Conservation (phyloP, 1,284 basidiomycete genomes). For the Ceratobasidium sp. region DNA sequence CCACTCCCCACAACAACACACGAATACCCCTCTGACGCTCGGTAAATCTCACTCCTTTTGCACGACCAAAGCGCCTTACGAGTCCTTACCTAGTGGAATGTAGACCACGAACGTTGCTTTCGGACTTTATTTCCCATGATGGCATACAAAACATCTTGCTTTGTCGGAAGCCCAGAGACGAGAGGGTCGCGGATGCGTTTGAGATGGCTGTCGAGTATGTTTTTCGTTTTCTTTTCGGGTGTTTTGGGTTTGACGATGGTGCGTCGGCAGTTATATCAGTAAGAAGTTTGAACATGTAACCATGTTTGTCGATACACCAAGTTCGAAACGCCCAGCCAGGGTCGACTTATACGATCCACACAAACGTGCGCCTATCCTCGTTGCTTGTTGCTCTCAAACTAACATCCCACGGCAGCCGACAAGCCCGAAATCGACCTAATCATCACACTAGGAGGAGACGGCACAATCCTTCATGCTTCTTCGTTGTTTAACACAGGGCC, state of each 20-base stretch:
- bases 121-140: slow-evolving; percentile 34
- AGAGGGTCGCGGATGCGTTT: slow-evolving; percentile 59
- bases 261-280: slow-evolving; percentile 62
- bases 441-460: slow-evolving; percentile 94
- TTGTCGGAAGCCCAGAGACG: slow-evolving; percentile 63
- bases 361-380: slow-evolving; percentile 58
- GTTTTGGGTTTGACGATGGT: background rate
- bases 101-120: slow-evolving; percentile 20
- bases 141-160: slow-evolving; percentile 58
- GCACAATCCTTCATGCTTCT: slow-evolving; percentile 95
- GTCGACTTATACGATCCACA: slow-evolving; percentile 72
- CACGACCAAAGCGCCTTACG: background rate
- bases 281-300: slow-evolving; percentile 76
- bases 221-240: background rate
- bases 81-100: background rate
- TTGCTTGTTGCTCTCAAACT: background rate
- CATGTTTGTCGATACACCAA: slow-evolving; percentile 79
- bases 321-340: slow-evolving; percentile 72
- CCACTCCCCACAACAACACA: slow-evolving; percentile 14
- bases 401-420: slow-evolving; percentile 53
- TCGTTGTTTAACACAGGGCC: slow-evolving; percentile 89
- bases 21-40: slow-evolving; percentile 1
- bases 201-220: slow-evolving; percentile 58
- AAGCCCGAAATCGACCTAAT: slow-evolving; percentile 80
- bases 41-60: background rate